phyloP scores from a whole-genome alignment of 2,329 filamentous ascomycete genomes.

The Diplodia scrobiculata region DNA sequence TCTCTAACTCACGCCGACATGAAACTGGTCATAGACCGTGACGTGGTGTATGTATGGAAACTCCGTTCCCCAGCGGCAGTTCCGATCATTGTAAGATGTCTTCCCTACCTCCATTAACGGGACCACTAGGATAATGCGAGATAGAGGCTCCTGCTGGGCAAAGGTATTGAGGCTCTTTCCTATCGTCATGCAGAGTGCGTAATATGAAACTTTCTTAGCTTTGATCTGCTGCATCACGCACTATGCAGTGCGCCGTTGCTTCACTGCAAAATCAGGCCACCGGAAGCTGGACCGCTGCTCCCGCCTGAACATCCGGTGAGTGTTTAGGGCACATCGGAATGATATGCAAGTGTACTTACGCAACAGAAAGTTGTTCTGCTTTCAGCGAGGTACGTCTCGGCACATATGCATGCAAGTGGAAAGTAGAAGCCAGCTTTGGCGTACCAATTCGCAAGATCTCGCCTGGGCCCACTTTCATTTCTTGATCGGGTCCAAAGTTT shows the following conservation, averaged over 20 bases:
- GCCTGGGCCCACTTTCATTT: neutral
- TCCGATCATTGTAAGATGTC: too few relatives aligned
- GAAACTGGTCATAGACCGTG: too few relatives aligned
- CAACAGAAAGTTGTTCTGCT: neutral
- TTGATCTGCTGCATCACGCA: neutral
- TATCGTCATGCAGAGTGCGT: too few relatives aligned
- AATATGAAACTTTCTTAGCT: too few relatives aligned
- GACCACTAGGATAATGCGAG: too few relatives aligned
- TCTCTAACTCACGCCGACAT: too few relatives aligned
- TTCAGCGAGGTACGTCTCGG: neutral
- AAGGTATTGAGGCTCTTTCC: too few relatives aligned
- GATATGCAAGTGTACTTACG: neutral
- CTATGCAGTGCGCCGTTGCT: conserved; percentile 1
- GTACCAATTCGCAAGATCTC: neutral
- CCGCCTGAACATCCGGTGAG: neutral
- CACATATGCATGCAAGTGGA: conserved; percentile 2
- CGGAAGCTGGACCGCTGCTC: neutral
- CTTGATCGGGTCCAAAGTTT: neutral
- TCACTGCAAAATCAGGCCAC: neutral
- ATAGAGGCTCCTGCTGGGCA: too few relatives aligned
- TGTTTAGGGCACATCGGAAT: neutral
- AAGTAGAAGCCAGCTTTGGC: neutral
- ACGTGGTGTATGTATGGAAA: too few relatives aligned
- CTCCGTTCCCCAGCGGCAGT: too few relatives aligned
- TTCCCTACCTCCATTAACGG: too few relatives aligned